Evolutionary conservation across 768 basidiomycete species (phyloP).

Genomic region (Pilatotrama ljubarskyi): DNA sequence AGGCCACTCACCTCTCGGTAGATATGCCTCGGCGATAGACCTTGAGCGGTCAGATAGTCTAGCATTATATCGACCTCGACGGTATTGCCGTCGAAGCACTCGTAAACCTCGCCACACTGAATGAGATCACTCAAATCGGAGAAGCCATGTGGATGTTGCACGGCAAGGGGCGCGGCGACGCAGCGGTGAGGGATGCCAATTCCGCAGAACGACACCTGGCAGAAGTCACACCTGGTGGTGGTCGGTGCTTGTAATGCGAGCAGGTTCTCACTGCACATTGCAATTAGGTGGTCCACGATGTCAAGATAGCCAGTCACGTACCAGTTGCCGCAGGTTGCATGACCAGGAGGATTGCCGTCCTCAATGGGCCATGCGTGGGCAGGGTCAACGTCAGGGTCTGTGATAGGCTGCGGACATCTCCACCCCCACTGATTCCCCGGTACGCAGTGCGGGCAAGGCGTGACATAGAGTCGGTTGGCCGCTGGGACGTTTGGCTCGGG

Average conservation of each 20-base stretch:
- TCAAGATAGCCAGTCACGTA: slow-evolving; percentile 32
- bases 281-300: not conserved
- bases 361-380: slow-evolving; percentile 78
- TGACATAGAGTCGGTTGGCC: slow-evolving; percentile 61
- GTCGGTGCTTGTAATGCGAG: slow-evolving; percentile 71
- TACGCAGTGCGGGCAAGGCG: slow-evolving; percentile 79
- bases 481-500: slow-evolving; percentile 73
- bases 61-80: slow-evolving; percentile 84
- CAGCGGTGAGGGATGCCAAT: slow-evolving; percentile 77
- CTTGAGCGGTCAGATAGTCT: slow-evolving; percentile 68
- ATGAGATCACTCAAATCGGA: slow-evolving; percentile 73
- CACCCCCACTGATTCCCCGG: slow-evolving; percentile 74
- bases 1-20: slow-evolving; percentile 64
- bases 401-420: slow-evolving; percentile 78
- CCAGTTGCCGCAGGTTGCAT: slow-evolving; percentile 83
- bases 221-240: slow-evolving; percentile 84
- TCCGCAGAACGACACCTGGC: slow-evolving; percentile 81
- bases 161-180: slow-evolving; percentile 51
- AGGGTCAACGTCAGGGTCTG: slow-evolving; percentile 66
- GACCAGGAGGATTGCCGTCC: slow-evolving; percentile 77
- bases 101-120: slow-evolving; percentile 73
- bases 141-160: slow-evolving; percentile 71
- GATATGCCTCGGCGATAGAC: slow-evolving; percentile 66
- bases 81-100: slow-evolving; percentile 74
- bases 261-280: slow-evolving; percentile 60